Conservation (phyloP, 2,329 filamentous ascomycete genomes). For the Diaporthe eres region DNA sequence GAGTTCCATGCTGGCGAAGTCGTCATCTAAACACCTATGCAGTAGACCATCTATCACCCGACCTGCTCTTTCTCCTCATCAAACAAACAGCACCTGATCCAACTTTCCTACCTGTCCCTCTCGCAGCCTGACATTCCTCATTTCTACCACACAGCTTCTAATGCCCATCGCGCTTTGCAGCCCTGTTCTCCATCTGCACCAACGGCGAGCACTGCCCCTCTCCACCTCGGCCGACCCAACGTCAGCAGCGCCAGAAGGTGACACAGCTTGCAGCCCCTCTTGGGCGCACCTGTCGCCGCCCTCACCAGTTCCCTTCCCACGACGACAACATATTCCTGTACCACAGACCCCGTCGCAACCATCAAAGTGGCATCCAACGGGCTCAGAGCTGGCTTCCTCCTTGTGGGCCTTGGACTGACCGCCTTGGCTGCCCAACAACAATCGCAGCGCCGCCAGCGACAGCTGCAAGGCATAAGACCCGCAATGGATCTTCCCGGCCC, state of each 20-base stretch:
- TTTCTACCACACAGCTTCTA: neutral
- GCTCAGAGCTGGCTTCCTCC: slow-evolving; percentile 67
- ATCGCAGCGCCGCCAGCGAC: slow-evolving; percentile 56
- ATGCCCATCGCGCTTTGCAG: neutral
- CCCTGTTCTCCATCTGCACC: neutral
- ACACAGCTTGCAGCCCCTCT: slow-evolving; percentile 18
- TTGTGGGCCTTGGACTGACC: slow-evolving; percentile 71
- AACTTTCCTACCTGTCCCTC: neutral
- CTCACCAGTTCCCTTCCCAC: neutral
- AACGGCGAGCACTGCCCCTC: slow-evolving; percentile 29
- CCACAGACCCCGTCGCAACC: neutral
- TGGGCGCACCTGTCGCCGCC: neutral
- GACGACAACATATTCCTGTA: slow-evolving; percentile 17
- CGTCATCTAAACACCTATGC: neutral
- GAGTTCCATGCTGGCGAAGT: slow-evolving; percentile 6
- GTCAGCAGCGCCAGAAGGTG: slow-evolving; percentile 7
- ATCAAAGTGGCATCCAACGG: slow-evolving; percentile 69
- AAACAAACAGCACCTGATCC: neutral
- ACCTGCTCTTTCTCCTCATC: neutral
- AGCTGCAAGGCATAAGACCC: slow-evolving; percentile 41
- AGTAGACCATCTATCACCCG: neutral
- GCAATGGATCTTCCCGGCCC: slow-evolving; percentile 46
- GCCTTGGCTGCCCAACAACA: slow-evolving; percentile 68
- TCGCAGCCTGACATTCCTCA: neutral
- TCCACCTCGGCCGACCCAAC: slow-evolving; percentile 30